These are phyloP conservation scores for Ganoderma resinaceum DNA, from an alignment of 1,284 basidiomycete species.

Conservation along the genomic window DNA sequence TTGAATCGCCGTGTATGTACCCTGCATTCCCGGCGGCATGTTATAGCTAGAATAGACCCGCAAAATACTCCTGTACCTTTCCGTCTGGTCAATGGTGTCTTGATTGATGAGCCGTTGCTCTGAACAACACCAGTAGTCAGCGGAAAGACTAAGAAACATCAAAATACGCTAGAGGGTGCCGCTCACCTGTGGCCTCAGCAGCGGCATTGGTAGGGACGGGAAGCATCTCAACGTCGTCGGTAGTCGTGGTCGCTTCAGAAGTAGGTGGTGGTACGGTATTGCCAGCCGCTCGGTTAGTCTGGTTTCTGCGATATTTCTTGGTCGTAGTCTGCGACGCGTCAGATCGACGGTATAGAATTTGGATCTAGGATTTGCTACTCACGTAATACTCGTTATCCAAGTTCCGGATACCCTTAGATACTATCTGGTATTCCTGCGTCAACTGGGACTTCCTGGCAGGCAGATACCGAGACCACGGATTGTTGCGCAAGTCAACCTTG, in stretches of 20 bases:
- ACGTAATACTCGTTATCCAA: not conserved
- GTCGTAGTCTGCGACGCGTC: not conserved
- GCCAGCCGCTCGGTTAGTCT: not conserved
- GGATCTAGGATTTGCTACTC: not conserved
- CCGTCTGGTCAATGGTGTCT: not conserved
- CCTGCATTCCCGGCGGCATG: slow-evolving; percentile 12
- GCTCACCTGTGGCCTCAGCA: not conserved
- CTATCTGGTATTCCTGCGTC: too few relatives aligned
- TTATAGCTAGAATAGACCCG: not conserved
- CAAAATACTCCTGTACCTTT: not conserved
- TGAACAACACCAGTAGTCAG: not conserved
- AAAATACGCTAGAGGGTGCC: not conserved
- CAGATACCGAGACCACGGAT: too few relatives aligned
- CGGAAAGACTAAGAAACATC: not conserved
- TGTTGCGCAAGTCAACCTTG: too few relatives aligned
- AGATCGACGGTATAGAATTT: not conserved
- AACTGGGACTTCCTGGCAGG: too few relatives aligned
- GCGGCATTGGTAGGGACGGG: not conserved
- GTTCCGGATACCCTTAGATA: too few relatives aligned
- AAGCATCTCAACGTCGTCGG: not conserved
- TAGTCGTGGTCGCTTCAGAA: not conserved
- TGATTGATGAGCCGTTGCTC: not conserved
- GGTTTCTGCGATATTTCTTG: not conserved
- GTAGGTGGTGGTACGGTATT: not conserved
- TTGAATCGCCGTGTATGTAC: not conserved